phyloP scores from a whole-genome alignment of 1,284 basidiomycete genomes.

The Tilletiopsis washingtonensis region DNA sequence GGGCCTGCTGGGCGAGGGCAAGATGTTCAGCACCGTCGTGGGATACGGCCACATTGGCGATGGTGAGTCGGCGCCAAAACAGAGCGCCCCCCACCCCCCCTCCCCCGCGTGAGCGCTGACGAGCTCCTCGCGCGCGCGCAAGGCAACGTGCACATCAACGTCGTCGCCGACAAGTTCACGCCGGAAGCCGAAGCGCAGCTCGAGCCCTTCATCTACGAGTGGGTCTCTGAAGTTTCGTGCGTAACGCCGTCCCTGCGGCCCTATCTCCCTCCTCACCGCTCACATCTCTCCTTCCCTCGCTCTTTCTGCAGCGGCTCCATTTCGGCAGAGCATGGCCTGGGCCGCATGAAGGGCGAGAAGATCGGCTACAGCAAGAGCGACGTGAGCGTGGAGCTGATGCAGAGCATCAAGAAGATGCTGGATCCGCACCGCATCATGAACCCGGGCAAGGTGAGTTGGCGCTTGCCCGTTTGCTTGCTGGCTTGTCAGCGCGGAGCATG shows the following conservation, averaged over 20 bases:
- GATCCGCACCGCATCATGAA: constrained; percentile 89
- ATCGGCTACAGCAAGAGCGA: constrained; percentile 79
- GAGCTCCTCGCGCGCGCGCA: too few relatives aligned
- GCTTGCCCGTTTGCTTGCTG: constrained; percentile 42
- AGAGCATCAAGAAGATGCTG: constrained; percentile 77
- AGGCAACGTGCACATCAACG: constrained; percentile 90
- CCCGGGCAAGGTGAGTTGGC: constrained; percentile 62
- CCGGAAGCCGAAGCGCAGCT: constrained; percentile 75
- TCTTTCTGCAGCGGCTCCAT: constrained; percentile 80
- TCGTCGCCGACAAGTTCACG: constrained; percentile 75
- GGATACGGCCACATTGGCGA: constrained; percentile 97
- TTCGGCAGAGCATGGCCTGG: constrained; percentile 93
- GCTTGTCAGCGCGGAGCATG: too few relatives aligned
- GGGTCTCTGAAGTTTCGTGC: constrained; percentile 54
- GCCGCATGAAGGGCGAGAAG: constrained; percentile 86
- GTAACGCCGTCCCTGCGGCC: too few relatives aligned
- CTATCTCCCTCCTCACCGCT: not conserved
- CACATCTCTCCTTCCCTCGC: not conserved
- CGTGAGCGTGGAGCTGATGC: constrained; percentile 79
- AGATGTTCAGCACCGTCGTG: constrained; percentile 59
- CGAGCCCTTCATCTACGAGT: constrained; percentile 92
- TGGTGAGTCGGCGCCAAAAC: too few relatives aligned
- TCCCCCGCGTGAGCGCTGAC: constrained; percentile 27
- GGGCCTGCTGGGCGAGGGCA: constrained; percentile 61
- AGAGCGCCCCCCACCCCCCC: too few relatives aligned